Conservation (phyloP, 2,329 filamentous ascomycete species). For the Colletotrichum sp. region DNA sequence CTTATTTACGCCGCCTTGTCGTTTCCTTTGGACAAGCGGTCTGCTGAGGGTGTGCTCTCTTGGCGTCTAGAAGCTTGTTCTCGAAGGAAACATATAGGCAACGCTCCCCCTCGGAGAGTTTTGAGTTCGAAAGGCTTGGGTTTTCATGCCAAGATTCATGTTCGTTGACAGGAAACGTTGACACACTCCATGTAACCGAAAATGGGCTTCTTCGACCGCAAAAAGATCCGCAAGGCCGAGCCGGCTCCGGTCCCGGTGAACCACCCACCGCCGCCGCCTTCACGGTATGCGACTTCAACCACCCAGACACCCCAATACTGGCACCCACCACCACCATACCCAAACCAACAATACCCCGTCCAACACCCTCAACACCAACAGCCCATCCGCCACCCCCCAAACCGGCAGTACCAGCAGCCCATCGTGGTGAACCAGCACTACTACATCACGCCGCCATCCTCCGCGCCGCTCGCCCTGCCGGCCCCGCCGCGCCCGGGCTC, state of each 20-base stretch:
- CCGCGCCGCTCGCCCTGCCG: not conserved
- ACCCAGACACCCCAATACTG: slow-evolving; percentile 8
- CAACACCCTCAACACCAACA: slow-evolving; percentile 23
- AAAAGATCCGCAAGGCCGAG: slow-evolving; percentile 24
- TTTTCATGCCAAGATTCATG: not conserved
- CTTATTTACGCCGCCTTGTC: not conserved
- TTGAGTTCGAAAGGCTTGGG: not conserved
- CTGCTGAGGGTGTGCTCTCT: not conserved
- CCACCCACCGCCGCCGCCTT: not conserved
- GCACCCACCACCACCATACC: not conserved
- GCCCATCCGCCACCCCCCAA: slow-evolving; percentile 20
- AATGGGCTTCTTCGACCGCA: slow-evolving; percentile 35
- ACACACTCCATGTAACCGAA: not conserved
- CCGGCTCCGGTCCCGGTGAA: slow-evolving; percentile 21
- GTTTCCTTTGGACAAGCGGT: not conserved
- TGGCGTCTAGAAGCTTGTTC: not conserved
- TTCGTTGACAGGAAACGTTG: not conserved
- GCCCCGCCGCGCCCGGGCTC: not conserved
- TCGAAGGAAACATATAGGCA: not conserved
- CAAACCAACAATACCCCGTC: not conserved
- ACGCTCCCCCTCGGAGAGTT: not conserved
- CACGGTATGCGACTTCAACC: slow-evolving; percentile 1
- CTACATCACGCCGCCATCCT: slow-evolving; percentile 38
- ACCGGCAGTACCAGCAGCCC: slow-evolving; percentile 30
- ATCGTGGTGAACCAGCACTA: slow-evolving; percentile 60